Percentiles rank a stretch among this genome's conserved stretches.
phyloP scores from a whole-genome alignment of 345 rosid genomes.

The Eutrema yunnanense region DNA sequence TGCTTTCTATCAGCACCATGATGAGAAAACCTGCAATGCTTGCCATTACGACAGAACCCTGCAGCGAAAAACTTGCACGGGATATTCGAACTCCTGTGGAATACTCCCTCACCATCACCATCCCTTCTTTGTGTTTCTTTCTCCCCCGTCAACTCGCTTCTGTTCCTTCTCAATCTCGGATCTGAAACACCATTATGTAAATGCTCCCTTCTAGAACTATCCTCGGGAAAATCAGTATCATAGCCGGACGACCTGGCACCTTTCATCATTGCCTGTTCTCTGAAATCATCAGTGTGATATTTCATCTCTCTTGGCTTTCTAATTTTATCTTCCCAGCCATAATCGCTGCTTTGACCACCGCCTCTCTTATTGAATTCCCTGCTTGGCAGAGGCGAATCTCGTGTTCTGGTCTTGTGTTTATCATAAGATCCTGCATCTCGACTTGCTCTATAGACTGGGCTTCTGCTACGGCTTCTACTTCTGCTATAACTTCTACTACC shows the following conservation, averaged over 20 bases:
- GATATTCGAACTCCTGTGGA: conserved; percentile 39
- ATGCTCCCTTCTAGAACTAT: conserved; percentile 31
- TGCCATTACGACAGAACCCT: conserved; percentile 82
- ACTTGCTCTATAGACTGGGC: conserved; percentile 56
- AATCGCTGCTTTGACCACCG: conserved; percentile 40
- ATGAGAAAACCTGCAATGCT: conserved; percentile 77
- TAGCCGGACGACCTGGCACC: conserved; percentile 33
- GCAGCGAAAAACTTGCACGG: conserved; percentile 81
- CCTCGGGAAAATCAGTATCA: conserved; percentile 37
- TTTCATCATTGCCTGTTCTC: conserved; percentile 33
- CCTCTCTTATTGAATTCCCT: conserved; percentile 63
- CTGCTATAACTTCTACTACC: conserved; percentile 44
- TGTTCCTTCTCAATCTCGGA: conserved; percentile 26
- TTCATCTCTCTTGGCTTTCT: conserved; percentile 43
- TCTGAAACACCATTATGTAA: conserved; percentile 25
- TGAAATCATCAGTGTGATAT: conserved; percentile 39
- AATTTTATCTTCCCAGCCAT: conserved; percentile 46
- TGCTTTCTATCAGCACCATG: conserved; percentile 37
- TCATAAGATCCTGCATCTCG: conserved; percentile 57
- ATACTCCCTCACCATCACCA: conserved; percentile 41
- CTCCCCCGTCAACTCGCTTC: conserved; percentile 35
- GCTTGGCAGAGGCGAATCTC: conserved; percentile 40
- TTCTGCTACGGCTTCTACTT: conserved; percentile 64
- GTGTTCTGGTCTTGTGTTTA: conserved; percentile 50
- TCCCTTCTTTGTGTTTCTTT: conserved; percentile 41